Evolutionary conservation across 2,329 filamentous ascomycete genomes (phyloP), one percentile per base, ranked within the genome.

Genomic region (Venturia nashicola): DNA sequence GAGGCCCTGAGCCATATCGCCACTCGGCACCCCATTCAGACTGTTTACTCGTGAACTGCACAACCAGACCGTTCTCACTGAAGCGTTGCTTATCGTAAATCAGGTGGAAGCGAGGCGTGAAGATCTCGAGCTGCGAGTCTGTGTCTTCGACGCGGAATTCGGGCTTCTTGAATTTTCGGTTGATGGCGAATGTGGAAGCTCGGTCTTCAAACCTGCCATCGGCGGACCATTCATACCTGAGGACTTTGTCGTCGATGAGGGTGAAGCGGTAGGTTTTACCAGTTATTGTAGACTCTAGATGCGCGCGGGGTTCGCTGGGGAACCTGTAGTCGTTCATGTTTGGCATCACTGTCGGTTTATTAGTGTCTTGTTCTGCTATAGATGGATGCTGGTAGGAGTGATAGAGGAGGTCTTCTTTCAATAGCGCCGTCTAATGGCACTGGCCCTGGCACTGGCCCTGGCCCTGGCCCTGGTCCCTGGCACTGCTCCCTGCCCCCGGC

Each of bases 191-290:
- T 11, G 81, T 82, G 0, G 83, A 86, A 0, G 82, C 81, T 5
- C 84, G 79, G 69, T 87, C 83, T 69, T 87, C 85, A 68, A 87
- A 87, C 42, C 74, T 69, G 60, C 80, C 78, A 66, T 87, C 83
- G 12, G 77, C 74, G 0, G 84, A 79, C 82, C 83, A 87, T 72
- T 87, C 84, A 66, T 82, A 86, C 40, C 85, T 81, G 36, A 87
- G 67, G 2, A 86, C 74, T 2, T 79, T 76, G 61, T 84, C 79
- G 11, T 78, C 80, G 59, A 87, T 75, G 59, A 87, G 67, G 9
- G 81, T 86, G 70, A 87, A 86, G 63, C 84, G 81, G 71, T 82
- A 86, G 59, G 80, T 76, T 46, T 74, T 71, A 63, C 79, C 79
- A 5, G 71, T 70, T 51, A 83, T 75, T 64, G 79, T 73, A 43